These are phyloP conservation scores for Phytopythium mirpurense DNA, from an alignment of 352 stramenopile genomes.

Conservation along the genomic window DNA sequence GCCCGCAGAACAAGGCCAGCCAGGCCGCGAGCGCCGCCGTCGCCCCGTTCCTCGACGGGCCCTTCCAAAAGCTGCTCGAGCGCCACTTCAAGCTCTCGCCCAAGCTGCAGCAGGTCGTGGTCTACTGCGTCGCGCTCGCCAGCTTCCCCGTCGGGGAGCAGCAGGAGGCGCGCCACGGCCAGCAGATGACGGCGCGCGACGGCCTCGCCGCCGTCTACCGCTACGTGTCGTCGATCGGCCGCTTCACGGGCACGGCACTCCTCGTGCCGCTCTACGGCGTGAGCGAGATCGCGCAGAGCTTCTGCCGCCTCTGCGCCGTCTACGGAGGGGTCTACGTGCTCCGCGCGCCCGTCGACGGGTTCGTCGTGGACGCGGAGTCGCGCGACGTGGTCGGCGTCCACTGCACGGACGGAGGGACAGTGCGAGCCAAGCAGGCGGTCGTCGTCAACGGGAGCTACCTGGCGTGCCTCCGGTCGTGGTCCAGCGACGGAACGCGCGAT, in stretches of 20 bases:
- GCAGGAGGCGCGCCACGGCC: not conserved
- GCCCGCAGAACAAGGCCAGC: constrained; percentile 85
- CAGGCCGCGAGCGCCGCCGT: constrained; percentile 27
- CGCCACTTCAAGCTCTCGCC: constrained; percentile 69
- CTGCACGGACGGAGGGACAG: constrained; percentile 30
- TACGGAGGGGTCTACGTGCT: constrained; percentile 86
- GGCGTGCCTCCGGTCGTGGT: constrained; percentile 13
- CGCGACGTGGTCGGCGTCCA: constrained; percentile 33
- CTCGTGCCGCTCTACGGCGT: constrained; percentile 80
- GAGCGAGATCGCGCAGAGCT: constrained; percentile 84
- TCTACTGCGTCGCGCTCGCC: constrained; percentile 81
- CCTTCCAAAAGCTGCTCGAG: constrained; percentile 67
- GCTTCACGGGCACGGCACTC: constrained; percentile 84
- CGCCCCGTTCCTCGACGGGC: constrained; percentile 33
- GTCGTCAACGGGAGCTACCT: constrained; percentile 47
- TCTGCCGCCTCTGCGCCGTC: constrained; percentile 83
- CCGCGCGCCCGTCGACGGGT: constrained; percentile 45
- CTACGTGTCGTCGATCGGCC: constrained; percentile 74
- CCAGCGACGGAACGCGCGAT: not conserved
- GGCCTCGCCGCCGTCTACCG: constrained; percentile 51
- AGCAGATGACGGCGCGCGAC: constrained; percentile 41
- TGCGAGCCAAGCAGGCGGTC: constrained; percentile 49
- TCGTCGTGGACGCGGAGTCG: constrained; percentile 37
- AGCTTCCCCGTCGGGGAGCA: constrained; percentile 44
- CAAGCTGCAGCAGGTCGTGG: constrained; percentile 76